These are phyloP conservation scores for Brassica incana DNA, from an alignment of 345 rosid genomes.

Conservation along the genomic window DNA sequence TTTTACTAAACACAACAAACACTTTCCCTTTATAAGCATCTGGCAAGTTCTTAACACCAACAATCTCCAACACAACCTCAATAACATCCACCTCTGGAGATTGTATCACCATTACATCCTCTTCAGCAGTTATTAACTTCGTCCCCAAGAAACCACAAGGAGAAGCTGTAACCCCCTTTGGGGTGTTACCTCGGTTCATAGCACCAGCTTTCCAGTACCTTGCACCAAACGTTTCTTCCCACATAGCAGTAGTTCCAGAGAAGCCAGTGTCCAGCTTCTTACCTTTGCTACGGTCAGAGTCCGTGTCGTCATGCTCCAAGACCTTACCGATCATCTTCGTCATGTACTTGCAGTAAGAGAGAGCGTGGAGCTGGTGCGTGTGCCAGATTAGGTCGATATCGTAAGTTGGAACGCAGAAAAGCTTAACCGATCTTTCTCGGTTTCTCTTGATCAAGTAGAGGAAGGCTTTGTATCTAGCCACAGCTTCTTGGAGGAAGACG, in stretches of 20 bases:
- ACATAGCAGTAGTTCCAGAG: constrained; percentile 79
- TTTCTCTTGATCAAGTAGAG: constrained; percentile 79
- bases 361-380: constrained; percentile 88
- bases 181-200: constrained; percentile 75
- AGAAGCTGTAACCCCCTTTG: constrained; percentile 57
- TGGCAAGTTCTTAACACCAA: constrained; percentile 68
- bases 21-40: constrained; percentile 61
- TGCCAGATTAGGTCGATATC: constrained; percentile 99
- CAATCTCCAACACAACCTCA: constrained; percentile 70
- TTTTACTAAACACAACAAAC: constrained; percentile 64
- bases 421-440: constrained; percentile 59
- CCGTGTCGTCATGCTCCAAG: constrained; percentile 90
- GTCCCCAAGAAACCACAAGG: constrained; percentile 44
- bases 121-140: constrained; percentile 37
- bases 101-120: constrained; percentile 40
- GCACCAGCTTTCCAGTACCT: constrained; percentile 97
- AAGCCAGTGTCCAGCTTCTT: constrained; percentile 86
- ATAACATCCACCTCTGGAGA: constrained; percentile 53
- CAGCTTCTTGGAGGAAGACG: constrained; percentile 74
- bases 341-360: constrained; percentile 71
- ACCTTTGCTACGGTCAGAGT: constrained; percentile 87
- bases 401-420: constrained; percentile 93
- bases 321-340: constrained; percentile 60
- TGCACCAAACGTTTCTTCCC: constrained; percentile 80
- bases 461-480: constrained; percentile 91